These are phyloP conservation scores for Monosporascus cannonballus DNA, from an alignment of 2,329 filamentous ascomycete species.

Conservation along the genomic window DNA sequence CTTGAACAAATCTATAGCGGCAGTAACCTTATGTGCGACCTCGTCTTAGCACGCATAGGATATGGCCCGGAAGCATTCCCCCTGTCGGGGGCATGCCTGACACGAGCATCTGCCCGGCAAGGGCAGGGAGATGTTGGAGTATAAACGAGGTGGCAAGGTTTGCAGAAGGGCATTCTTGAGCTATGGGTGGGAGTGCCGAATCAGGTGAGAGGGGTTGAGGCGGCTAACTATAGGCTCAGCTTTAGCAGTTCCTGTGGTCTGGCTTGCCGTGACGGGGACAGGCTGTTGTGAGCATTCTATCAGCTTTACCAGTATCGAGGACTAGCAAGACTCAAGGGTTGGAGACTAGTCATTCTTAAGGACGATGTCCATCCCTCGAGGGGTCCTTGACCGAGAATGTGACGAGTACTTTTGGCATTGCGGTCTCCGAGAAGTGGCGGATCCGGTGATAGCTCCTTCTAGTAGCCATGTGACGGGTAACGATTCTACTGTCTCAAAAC, in stretches of 20 bases:
- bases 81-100: slow-evolving; percentile 12
- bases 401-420: background rate
- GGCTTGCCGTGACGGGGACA: slow-evolving; percentile 7
- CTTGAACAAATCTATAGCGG: slow-evolving; percentile 20
- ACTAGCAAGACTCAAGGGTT: slow-evolving; percentile 12
- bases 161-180: slow-evolving; percentile 8
- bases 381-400: background rate
- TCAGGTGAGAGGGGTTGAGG: slow-evolving; percentile 2
- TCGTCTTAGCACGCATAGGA: slow-evolving; percentile 22
- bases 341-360: slow-evolving; percentile 12
- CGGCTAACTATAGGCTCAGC: slow-evolving; percentile 9
- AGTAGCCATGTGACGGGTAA: background rate
- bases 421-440: background rate
- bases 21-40: slow-evolving; percentile 19
- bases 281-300: slow-evolving; percentile 8
- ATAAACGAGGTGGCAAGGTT: slow-evolving; percentile 11
- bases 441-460: background rate
- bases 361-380: slow-evolving; percentile 1
- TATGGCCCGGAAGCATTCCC: slow-evolving; percentile 19
- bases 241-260: slow-evolving; percentile 9
- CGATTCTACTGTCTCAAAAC: too few species aligned
- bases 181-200: slow-evolving; percentile 7
- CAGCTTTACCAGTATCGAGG: slow-evolving; percentile 10
- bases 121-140: slow-evolving; percentile 19
- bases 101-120: slow-evolving; percentile 15